Percentiles rank a stretch among this genome's conserved stretches.
These are phyloP conservation scores for Trichophaea hybrida DNA, from an alignment of 2,329 filamentous ascomycete genomes.

Conservation along the genomic window DNA sequence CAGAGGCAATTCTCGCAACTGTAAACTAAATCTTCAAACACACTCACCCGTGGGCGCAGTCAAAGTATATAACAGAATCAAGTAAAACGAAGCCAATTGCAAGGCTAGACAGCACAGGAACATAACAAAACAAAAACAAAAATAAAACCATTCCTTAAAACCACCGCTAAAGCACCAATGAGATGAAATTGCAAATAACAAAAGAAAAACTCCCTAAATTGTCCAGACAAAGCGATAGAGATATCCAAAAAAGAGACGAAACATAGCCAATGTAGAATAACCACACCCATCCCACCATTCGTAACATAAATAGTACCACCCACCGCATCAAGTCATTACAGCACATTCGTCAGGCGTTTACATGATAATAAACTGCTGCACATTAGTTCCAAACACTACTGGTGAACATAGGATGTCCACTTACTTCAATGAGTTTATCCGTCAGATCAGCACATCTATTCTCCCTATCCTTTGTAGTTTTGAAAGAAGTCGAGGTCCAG, in stretches of 20 bases:
- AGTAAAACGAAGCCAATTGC: too few species aligned
- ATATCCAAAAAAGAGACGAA: background rate
- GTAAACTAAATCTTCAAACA: too few species aligned
- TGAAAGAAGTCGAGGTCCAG: conserved; percentile 44
- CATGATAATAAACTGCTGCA: conserved; percentile 5
- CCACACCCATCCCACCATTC: background rate
- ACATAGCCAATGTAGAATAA: background rate
- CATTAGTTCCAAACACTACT: background rate
- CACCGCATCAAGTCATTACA: background rate
- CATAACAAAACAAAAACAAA: too few species aligned
- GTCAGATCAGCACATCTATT: conserved; percentile 42
- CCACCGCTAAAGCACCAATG: too few species aligned
- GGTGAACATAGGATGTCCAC: background rate
- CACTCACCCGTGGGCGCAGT: too few species aligned
- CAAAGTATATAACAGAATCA: too few species aligned
- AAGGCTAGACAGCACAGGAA: too few species aligned
- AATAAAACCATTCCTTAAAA: too few species aligned
- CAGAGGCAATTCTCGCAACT: too few species aligned
- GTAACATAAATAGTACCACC: background rate
- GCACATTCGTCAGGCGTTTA: conserved; percentile 1
- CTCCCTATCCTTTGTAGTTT: conserved; percentile 38
- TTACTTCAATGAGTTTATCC: conserved; percentile 47
- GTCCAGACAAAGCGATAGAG: background rate
- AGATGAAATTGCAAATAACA: conserved; percentile 6
- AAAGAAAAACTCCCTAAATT: background rate